Base-by-base conservation (phyloP, 2,329 filamentous ascomycete genomes). In the Epicoccum sorghinum region DNA sequence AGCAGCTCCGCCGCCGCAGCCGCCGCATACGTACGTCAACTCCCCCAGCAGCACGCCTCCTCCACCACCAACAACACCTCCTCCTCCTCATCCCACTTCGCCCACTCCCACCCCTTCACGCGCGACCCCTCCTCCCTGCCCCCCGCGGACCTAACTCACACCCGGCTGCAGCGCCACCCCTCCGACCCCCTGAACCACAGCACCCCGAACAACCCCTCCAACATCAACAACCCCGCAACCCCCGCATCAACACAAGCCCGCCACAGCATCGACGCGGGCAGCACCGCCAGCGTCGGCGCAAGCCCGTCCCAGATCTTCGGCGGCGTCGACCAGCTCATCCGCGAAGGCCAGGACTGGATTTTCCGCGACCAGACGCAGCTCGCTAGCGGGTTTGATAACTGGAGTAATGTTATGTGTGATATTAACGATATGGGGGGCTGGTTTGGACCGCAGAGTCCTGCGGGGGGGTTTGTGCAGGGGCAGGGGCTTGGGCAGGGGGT, bases 341-440 rank as follows among this genome's bases (percentile, higher is more conserved):
- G 83, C 40, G 85, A 88, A 44, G 84, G 82, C 42, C 84, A 87
- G 56, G 83, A 88, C 61, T 78, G 76, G 76, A 87, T 85, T 79
- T 78, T 86, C 48, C 77, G 81, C 32, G 86, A 89, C 64, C 85
- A 89, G 62, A 81, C 78, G 14, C 82, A 83, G 44, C 73, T 89
- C 4, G 85, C 83, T 0, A 70, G 82, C 4, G 86, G 86, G 1
- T 84, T 89, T 58, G 86, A 83, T 24, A 86, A 86, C 49, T 89
- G 86, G 86, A 38, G 29, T 7, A 76, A 76, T 48, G 49, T 68
- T 14, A 18, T 18, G 18, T 18, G 18, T 18, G 61, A 52, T 1
- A 58, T 67, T 13, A 69, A 68, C 3, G 70, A 74, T 38, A 64
- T 73, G n/a, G 66, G 65, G 13, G 65, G 58, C 8, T 68, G 70